These are phyloP conservation scores for Polyplosphaeria fusca DNA, from an alignment of 495 filamentous ascomycete species.

Conservation along the genomic window DNA sequence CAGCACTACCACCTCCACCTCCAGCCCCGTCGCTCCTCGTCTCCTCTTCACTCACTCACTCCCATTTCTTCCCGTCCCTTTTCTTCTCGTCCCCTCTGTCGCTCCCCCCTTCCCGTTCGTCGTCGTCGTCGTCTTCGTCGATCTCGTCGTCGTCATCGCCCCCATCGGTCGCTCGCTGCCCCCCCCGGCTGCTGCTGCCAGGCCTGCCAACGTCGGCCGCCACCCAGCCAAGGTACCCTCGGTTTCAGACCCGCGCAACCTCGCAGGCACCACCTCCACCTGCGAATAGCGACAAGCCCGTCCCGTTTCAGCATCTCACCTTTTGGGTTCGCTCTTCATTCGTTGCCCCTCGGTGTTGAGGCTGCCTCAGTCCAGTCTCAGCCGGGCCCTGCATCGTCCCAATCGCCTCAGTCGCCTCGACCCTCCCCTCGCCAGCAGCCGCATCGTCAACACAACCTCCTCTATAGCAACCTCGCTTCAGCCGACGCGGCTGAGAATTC, in stretches of 20 bases:
- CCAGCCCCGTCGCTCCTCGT: not conserved
- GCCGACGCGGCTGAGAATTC: slow-evolving; percentile 31
- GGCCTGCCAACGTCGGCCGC: not conserved
- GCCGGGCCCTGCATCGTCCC: slow-evolving; percentile 12
- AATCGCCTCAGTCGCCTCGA: not conserved
- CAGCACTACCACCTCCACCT: not conserved
- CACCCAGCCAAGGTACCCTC: slow-evolving; percentile 1
- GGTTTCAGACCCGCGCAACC: not conserved
- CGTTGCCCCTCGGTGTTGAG: slow-evolving; percentile 2
- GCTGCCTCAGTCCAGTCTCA: slow-evolving; percentile 30
- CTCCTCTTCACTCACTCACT: not conserved
- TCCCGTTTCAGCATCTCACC: slow-evolving; percentile 2
- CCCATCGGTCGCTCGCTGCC: not conserved
- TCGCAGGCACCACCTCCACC: slow-evolving; percentile 1
- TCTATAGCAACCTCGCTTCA: slow-evolving; percentile 16
- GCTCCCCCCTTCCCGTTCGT: too few relatives aligned
- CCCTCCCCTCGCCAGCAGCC: not conserved
- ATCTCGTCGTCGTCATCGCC: not conserved
- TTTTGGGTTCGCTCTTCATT: slow-evolving; percentile 6
- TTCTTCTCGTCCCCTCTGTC: too few relatives aligned
- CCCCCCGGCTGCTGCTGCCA: not conserved
- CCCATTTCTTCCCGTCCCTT: not conserved
- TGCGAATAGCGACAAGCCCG: not conserved
- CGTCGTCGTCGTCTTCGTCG: not conserved
- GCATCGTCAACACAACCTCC: not conserved